Conservation (phyloP, 805 yeast species). For the Saccharomycopsis sp. region DNA sequence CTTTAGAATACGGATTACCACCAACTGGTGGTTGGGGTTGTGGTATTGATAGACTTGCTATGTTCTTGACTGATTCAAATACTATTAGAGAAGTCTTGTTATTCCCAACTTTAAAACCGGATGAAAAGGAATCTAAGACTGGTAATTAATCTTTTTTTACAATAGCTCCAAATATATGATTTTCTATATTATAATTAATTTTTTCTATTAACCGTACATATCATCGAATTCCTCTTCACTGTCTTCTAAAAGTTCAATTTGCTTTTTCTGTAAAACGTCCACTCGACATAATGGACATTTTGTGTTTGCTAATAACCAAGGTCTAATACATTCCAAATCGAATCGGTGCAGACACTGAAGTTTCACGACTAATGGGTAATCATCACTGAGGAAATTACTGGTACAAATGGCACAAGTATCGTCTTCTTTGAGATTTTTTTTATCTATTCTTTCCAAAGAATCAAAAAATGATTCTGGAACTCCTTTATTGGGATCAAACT, state of each 20-base stretch:
- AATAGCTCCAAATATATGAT: too few species aligned
- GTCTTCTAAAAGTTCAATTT: slow-evolving; percentile 20
- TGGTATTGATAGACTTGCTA: slow-evolving; percentile 92
- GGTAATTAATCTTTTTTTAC: slow-evolving; percentile 10
- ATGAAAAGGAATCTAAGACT: slow-evolving; percentile 27
- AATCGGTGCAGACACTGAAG: slow-evolving; percentile 72
- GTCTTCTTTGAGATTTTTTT: slow-evolving; percentile 31
- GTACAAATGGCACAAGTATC: slow-evolving; percentile 85
- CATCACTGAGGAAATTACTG: slow-evolving; percentile 55
- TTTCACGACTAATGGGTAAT: slow-evolving; percentile 69
- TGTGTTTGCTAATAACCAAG: slow-evolving; percentile 68
- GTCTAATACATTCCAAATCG: slow-evolving; percentile 83
- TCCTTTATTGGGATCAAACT: slow-evolving; percentile 35
- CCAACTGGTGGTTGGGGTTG: slow-evolving; percentile 99
- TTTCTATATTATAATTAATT: not conserved
- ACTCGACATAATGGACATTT: slow-evolving; percentile 85
- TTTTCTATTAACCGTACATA: slow-evolving; percentile 13
- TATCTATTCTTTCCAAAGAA: slow-evolving; percentile 59
- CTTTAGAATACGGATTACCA: slow-evolving; percentile 90
- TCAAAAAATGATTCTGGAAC: slow-evolving; percentile 66
- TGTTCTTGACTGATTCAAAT: slow-evolving; percentile 56
- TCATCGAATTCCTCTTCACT: slow-evolving; percentile 18
- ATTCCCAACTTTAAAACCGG: slow-evolving; percentile 69
- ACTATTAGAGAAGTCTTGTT: slow-evolving; percentile 69
- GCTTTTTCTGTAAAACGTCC: slow-evolving; percentile 47